These are phyloP conservation scores for Herpetomonas samuelpessoai DNA, from an alignment of 208 protist species.

Conservation along the genomic window DNA sequence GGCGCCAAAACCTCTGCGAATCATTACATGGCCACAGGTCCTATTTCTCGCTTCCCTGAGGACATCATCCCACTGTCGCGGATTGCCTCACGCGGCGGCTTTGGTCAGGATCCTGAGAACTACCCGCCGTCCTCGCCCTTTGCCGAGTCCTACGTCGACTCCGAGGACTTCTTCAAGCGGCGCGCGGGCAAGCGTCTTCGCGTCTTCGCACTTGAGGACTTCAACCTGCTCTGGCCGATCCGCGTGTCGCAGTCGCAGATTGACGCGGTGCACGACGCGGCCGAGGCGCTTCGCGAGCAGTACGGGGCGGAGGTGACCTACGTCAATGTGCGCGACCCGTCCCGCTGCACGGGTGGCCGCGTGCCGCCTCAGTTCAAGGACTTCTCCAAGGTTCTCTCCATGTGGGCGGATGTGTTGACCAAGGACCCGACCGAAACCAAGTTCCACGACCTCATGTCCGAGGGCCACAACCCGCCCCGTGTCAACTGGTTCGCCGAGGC, in stretches of 20 bases:
- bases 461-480: constrained; percentile 24
- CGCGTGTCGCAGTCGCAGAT: constrained; percentile 44
- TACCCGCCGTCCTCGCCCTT: constrained; percentile 71
- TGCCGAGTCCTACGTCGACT: constrained; percentile 37
- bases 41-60: constrained; percentile 81
- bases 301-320: constrained; percentile 67
- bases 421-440: constrained; percentile 56
- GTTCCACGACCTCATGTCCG: constrained; percentile 63
- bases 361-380: constrained; percentile 51
- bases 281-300: constrained; percentile 39
- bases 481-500: constrained; percentile 64
- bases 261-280: constrained; percentile 53
- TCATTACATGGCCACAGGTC: constrained; percentile 85
- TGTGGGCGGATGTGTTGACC: constrained; percentile 65
- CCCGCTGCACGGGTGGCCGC: constrained; percentile 50
- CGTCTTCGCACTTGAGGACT: constrained; percentile 84
- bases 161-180: background rate
- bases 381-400: constrained; percentile 58
- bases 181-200: constrained; percentile 24
- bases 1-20: constrained; percentile 61
- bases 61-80: constrained; percentile 75
- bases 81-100: constrained; percentile 76
- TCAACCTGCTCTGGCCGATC: constrained; percentile 45
- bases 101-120: constrained; percentile 47
- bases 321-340: constrained; percentile 65